Evolutionary conservation across 768 basidiomycete species (phyloP), one percentile per base, ranked within the genome.

Genomic region (Leucosporidium scottii): DNA sequence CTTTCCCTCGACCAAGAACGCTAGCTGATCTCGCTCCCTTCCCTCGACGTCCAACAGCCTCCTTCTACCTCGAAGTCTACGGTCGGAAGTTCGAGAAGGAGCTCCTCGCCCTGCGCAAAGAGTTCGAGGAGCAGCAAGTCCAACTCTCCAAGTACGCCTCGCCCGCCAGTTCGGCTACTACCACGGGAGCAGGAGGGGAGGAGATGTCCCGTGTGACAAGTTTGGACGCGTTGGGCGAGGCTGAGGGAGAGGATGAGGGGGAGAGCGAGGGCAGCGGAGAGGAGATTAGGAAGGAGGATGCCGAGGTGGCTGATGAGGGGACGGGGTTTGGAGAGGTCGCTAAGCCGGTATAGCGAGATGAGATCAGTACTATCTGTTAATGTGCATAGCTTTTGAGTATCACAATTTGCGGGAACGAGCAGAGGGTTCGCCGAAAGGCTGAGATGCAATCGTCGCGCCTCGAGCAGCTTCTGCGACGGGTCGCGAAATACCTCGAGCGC

Each of bases 111-210:
- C 67, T 72, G 10, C 67, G 71, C 25, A 72, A 72, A 56, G 71
- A 72, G 27, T 72, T 69, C 27, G 71, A 72, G 55, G 65, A 68
- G 21, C 71, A 72, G 27, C 71, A 72, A 53, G 60, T 54, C 27
- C 62, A 59, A 34, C 62, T 72, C 31, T 25, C 39, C 9, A 61
- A 61, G 1, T 66, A 63, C 62, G 60, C 65, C 65, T 63, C 58
- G 55, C 66, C 7, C 36, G 30, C 31, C 49, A 59, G 5, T 62
- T 51, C 30, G 27, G 25, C 54, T 9, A 30, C 55, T 18, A 31
- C 28, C 30, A 20, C 55, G 1, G 21, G 25, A 3, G 20, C 55
- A 20, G 59, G 31, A 12, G 25, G 44, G 7, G n/a, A n/a, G 36
- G 25, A 17, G 25, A 59, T 48, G 44, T 28, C 44, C 9, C 17